Evolutionary conservation across 495 filamentous ascomycete species (phyloP), one percentile per base, ranked within the genome.

Genomic region (Aspergillus bertholletiae): DNA sequence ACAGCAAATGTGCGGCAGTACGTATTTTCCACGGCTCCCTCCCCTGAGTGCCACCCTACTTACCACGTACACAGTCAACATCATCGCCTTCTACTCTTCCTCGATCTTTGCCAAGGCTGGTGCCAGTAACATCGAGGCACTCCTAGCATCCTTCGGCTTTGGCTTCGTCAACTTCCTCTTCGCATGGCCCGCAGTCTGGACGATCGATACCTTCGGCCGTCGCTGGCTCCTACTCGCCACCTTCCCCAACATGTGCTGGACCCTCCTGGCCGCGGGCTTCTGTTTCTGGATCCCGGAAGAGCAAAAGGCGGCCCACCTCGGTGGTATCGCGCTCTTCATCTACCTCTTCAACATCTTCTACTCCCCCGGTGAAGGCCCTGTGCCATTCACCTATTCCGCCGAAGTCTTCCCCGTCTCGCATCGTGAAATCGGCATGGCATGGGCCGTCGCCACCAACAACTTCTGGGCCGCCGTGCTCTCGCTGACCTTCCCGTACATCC

Each of bases 191-290:
- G 88, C 89, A 5, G 78, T 93, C 37, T 88, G 78, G 74, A 90
- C 87, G 11, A 94, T 94, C 58, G 89, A 94, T 68, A 90, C 85
- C 17, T 92, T 85, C 49, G 89, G 89, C 13, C 84, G 89, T 27
- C 82, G 89, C 23, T 76, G 76, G 13, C 79, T 94, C 0, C 78
- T 92, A 0, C 80, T 92, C 3, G 87, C 89, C 66, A 94, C 89
- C 9, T 92, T 92, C 68, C 89, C 89, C 0, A 76, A 89, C 30
- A 92, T 92, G 88, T 83, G 76, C 28, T 88, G 86, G 84, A 85
- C 84, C 15, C 72, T 92, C 7, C 75, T 92, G 0, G 84, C 81
- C 2, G 86, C 84, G 2, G 88, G 86, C 0, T 75, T 89, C 34
- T 87, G 76, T 63, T 89, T 82, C 61, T 79, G 82, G 50, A 83